Evolutionary conservation across 2,329 filamentous ascomycete genomes (phyloP).

Genomic region (Cladosporium oxysporum): DNA sequence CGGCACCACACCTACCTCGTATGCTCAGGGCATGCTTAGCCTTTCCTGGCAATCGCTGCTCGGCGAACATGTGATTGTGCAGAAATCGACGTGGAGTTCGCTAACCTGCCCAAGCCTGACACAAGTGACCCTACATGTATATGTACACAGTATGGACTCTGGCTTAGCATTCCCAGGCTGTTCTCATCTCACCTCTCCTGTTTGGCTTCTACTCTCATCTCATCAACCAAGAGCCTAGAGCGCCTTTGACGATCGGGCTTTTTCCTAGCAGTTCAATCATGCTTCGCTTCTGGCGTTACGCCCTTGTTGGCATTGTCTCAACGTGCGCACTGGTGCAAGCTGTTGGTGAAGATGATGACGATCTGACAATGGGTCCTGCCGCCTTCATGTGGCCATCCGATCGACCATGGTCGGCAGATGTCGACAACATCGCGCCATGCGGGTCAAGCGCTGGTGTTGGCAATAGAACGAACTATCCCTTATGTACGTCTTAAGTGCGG

Average conservation of each 20-base stretch:
- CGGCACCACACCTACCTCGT: background rate
- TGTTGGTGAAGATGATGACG: conserved; percentile 8
- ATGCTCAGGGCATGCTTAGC: background rate
- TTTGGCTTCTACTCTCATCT: background rate
- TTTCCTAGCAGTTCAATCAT: background rate
- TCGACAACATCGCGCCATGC: conserved; percentile 61
- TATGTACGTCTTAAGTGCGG: conserved; percentile 45
- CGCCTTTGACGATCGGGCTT: background rate
- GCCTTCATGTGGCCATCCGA: conserved; percentile 61
- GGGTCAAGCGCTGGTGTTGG: conserved; percentile 52
- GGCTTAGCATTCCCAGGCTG: background rate
- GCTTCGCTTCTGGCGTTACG: background rate
- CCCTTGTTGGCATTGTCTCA: background rate
- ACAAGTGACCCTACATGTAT: background rate
- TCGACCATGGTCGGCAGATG: conserved; percentile 55
- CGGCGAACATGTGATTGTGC: conserved; percentile 3
- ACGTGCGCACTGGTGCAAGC: background rate
- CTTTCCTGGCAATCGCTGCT: background rate
- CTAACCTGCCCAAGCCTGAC: background rate
- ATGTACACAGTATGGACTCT: background rate
- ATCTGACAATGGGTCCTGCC: conserved; percentile 22
- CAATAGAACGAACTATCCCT: conserved; percentile 59
- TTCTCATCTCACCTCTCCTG: background rate
- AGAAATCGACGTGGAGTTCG: background rate
- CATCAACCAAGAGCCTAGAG: background rate